Conservation (phyloP, 345 rosid genomes). For the Arabidopsis suecica region DNA sequence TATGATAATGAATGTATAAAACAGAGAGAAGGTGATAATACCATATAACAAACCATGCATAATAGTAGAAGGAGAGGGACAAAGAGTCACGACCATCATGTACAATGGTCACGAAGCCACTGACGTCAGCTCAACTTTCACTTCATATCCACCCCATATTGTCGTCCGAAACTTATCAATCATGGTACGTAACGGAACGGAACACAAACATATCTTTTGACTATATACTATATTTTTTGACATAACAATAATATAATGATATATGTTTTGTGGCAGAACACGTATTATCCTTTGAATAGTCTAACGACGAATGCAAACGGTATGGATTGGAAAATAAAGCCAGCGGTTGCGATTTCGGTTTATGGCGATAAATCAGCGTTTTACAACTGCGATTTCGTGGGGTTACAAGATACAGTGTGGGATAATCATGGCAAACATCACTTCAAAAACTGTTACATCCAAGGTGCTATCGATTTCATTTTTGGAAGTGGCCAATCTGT, state of each 20-base stretch:
- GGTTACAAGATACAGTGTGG: conserved; percentile 69
- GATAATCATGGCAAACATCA: conserved; percentile 56
- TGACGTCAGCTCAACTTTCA: conserved; percentile 56
- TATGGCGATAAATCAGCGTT: conserved; percentile 65
- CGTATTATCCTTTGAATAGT: conserved; percentile 43
- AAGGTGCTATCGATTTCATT: conserved; percentile 65
- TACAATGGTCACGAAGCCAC: conserved; percentile 44
- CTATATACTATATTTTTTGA: conserved; percentile 7
- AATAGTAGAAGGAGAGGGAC: conserved; percentile 49
- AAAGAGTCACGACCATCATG: conserved; percentile 42
- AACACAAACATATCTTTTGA: conserved; percentile 19
- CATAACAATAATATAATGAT: background rate
- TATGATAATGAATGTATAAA: conserved; percentile 20
- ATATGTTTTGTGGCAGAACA: conserved; percentile 49
- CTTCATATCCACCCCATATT: conserved; percentile 47
- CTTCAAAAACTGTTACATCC: conserved; percentile 57
- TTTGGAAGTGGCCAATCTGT: conserved; percentile 63
- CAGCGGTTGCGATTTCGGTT: conserved; percentile 54
- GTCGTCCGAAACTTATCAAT: conserved; percentile 54
- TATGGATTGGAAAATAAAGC: conserved; percentile 19
- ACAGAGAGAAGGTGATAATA: conserved; percentile 56
- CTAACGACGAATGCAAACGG: background rate
- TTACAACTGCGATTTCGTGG: conserved; percentile 52
- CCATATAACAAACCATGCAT: conserved; percentile 50
- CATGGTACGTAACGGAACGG: conserved; percentile 45